Base-by-base conservation (phyloP, 306 rosid species). In the Delonix regia region DNA sequence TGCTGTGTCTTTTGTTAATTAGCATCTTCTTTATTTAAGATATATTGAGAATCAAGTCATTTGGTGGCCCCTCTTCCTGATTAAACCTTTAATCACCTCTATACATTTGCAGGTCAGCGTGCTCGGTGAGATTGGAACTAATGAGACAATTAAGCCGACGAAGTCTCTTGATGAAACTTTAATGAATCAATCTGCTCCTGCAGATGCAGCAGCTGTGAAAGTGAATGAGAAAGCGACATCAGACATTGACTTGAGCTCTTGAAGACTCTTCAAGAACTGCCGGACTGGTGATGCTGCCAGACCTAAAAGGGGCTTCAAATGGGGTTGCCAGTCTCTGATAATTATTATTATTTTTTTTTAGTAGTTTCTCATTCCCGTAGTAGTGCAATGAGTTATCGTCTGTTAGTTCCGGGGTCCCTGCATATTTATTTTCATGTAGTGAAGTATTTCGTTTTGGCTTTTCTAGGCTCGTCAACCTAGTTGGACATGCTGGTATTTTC, bases 181-280 rank as follows among this genome's bases (percentile, higher is more conserved):
- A 80, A 16, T 62, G 62, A 72, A 75, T 30, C 83, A 25, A 79
- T 21, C 83, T 19, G 79, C 73, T 34, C 57, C 25, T 61, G 73
- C 79, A 38, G 85, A 78, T 57, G 80, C 84, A 42, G 56, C 77
- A 18, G 73, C 57, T 14, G 69, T 30, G 39, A 78, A 45, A 28
- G 70, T 78, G 78, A 71, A 77, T 15, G 71, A 42, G 14, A 81
- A 80, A 12, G 62, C 34, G 41, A 61, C 57, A 30, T 60, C 55
- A 24, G 86, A 79, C n/a, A 75, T 71, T 71, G 30, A 72, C 61
- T 22, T 7, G 74, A 71, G 55, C 74, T 71, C 78, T 42, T 71
- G 89, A 79, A 76, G 73, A 76, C 76, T 80, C 86, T 67, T 60
- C 84, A 66, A 73, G 67, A 80, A 68, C 65, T 56, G 77, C 78